Evolutionary conservation across 2,329 filamentous ascomycete species (phyloP).

Genomic region (Penicillium sp.): DNA sequence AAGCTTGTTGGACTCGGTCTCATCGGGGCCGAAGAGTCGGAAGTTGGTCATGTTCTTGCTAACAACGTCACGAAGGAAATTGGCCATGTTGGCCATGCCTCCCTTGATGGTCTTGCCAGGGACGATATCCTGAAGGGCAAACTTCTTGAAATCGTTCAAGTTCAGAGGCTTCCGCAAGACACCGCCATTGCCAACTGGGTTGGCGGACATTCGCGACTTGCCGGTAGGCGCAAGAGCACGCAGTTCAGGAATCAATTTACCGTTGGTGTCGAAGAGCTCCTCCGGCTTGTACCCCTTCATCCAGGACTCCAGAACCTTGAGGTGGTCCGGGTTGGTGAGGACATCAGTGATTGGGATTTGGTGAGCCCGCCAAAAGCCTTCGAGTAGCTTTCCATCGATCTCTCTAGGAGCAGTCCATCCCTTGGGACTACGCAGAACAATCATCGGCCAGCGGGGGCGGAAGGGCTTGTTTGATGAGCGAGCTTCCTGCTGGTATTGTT

Average conservation of each 20-base stretch:
- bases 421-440: slow-evolving; percentile 75
- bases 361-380: slow-evolving; percentile 78
- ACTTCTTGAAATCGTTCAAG: slow-evolving; percentile 70
- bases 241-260: slow-evolving; percentile 64
- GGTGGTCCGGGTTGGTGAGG: slow-evolving; percentile 63
- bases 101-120: slow-evolving; percentile 59
- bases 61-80: slow-evolving; percentile 69
- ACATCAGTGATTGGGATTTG: slow-evolving; percentile 76
- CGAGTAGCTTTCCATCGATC: slow-evolving; percentile 68
- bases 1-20: slow-evolving; percentile 81
- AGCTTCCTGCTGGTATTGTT: slow-evolving; percentile 68
- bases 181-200: slow-evolving; percentile 74
- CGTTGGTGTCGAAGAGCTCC: slow-evolving; percentile 66
- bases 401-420: slow-evolving; percentile 78
- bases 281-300: slow-evolving; percentile 77
- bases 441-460: slow-evolving; percentile 76
- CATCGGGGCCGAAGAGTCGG: slow-evolving; percentile 76
- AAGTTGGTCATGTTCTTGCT: slow-evolving; percentile 67
- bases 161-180: slow-evolving; percentile 66
- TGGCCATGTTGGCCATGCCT: slow-evolving; percentile 71
- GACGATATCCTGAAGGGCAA: slow-evolving; percentile 63
- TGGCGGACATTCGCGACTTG: slow-evolving; percentile 72
- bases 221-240: slow-evolving; percentile 66
- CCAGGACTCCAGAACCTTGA: slow-evolving; percentile 72
- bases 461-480: slow-evolving; percentile 69